These are phyloP conservation scores for Cystobasidiaceae sp. DNA, from an alignment of 1,284 basidiomycete species.

Conservation along the genomic window DNA sequence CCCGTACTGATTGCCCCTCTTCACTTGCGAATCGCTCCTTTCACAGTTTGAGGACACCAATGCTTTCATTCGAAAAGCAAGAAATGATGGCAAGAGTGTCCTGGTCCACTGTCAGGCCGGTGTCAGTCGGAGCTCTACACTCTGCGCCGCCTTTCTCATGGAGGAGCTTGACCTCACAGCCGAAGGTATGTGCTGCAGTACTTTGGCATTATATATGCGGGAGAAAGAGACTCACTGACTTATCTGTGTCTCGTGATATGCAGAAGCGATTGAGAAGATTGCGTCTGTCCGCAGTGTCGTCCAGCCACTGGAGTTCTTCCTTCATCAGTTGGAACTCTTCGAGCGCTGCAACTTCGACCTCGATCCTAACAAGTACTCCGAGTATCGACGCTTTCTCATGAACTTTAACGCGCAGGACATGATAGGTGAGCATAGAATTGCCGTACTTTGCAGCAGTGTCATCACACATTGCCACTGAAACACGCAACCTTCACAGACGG, in stretches of 20 bases:
- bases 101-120: constrained; percentile 49
- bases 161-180: constrained; percentile 40
- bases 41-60: constrained; percentile 43
- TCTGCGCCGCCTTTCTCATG: constrained; percentile 48
- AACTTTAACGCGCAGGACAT: constrained; percentile 43
- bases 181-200: constrained; percentile 19
- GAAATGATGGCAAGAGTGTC: constrained; percentile 41
- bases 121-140: constrained; percentile 44
- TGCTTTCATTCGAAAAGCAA: constrained; percentile 43
- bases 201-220: not conserved
- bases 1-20: not conserved
- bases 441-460: constrained; percentile 27
- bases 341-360: constrained; percentile 45
- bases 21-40: not conserved
- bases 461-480: constrained; percentile 22
- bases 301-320: constrained; percentile 46
- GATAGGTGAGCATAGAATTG: constrained; percentile 31
- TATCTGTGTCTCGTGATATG: not conserved
- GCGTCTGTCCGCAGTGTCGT: constrained; percentile 40
- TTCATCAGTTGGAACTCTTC: constrained; percentile 47
- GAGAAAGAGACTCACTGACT: not conserved
- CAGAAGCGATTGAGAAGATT: constrained; percentile 45
- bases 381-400: constrained; percentile 47
- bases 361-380: constrained; percentile 44
- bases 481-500: constrained; percentile 30